Base-by-base conservation (phyloP, 2,329 filamentous ascomycete genomes). In the Exophiala calicioides region DNA sequence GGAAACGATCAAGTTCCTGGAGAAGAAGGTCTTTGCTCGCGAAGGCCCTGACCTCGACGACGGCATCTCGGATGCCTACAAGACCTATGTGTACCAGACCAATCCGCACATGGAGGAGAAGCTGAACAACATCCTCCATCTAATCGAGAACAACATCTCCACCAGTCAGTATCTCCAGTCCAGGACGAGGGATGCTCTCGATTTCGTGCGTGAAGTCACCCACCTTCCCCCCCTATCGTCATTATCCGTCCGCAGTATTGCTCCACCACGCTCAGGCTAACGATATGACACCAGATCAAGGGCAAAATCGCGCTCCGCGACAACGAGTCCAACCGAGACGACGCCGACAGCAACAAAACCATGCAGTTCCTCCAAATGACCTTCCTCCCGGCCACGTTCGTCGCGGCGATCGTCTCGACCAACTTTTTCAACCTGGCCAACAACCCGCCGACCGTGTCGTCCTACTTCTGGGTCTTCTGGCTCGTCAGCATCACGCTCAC, bases 61-160 rank as follows among this genome's bases (percentile, higher is more conserved):
- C 24, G 37, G 31, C 8, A 43, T 40, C 10, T 12, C 32, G 12
- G 23, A 30, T 5, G 26, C 34, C 20, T 45, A 50, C 35, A 33
- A 29, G 13, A 33, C 19, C 1, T 50, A 44, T 16, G 41, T 50
- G 3, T 34, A 44, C 23, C 39, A 40, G 21, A 45, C 46, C 15
- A 50, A 44, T 13, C 46, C 46, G 9, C 46, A 50, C 12, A 45
- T 50, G 38, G 40, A 50, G n/a, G 46, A 50, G 34, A 50, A 50
- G 13, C 19, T 50, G 13, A 45, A 32, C 32, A 50, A 50, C 19
- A 50, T 39, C 10, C 30, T 33, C 20, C 38, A 45, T 24, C 29
- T 50, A 33, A 50, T 50, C 30, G 40, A 50, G 40, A 45, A 45
- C 27, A 45, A 50, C 20, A 19, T 45, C 10, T 40, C 39, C 8